Evolutionary conservation across 306 rosid species (phyloP), one percentile per base, ranked within the genome.

Genomic region (Ochetophila trinervis): DNA sequence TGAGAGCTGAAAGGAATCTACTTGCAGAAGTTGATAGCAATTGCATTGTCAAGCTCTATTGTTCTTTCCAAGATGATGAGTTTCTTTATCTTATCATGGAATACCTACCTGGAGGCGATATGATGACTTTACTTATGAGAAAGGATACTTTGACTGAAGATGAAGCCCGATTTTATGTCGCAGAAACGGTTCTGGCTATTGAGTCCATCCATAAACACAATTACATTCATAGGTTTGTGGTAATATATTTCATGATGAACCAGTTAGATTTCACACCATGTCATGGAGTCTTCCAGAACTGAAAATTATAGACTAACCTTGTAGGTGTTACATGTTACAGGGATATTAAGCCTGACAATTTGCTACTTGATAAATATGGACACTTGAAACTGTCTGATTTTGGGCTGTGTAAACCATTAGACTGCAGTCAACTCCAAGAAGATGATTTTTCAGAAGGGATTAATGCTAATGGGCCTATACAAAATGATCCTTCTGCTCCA

Each of bases 91-190:
- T 94, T 69, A 82, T 94, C 60, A 94, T 94, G 99, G 99, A 94
- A 72, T 94, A 94, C 70, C 84, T 94, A 71, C 99, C 99, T 37
- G 97, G 99, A 60, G 99, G 99, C 71, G 99, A 94, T 79, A 80
- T 94, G 99, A 94, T 94, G 99, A 94, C 99, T 60, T 79, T 90
- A 62, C 97, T 94, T 49, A 94, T 94, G 99, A 86, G 99, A 83
- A 94, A 90, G 86, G 97, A 94, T 78, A 88, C 78, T 48, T 83
- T 94, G 86, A 86, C 96, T 17, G 99, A 94, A 79, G 86, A 90
- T 58, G 97, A 90, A 77, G 84, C 97, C 68, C 87, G 96, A 79
- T 94, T 94, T 82, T 94, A 94, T 79, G 89, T 94, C 7, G 99
- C 84, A 48, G 92, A 94, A 82, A 88, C 91, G 16, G 80, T 94